Conservation (phyloP, 2,329 filamentous ascomycete genomes). For the Diaporthe citrichinensis region DNA sequence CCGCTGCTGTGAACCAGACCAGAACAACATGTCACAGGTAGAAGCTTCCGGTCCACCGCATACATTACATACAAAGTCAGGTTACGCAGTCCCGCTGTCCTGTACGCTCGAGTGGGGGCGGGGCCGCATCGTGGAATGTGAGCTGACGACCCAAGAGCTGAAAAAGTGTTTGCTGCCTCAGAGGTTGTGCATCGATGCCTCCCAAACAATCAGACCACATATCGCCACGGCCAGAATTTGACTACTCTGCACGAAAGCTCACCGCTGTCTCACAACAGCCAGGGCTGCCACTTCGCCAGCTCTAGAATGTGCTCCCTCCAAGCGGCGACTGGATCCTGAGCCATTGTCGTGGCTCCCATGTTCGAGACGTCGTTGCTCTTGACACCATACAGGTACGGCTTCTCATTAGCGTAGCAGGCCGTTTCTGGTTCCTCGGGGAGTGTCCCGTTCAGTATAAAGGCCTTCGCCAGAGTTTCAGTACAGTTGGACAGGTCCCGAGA, state of each 20-base stretch:
- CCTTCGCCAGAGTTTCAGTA: slow-evolving; percentile 57
- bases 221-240: background rate
- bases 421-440: slow-evolving; percentile 59
- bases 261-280: slow-evolving; percentile 21
- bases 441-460: slow-evolving; percentile 57
- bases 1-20: slow-evolving; percentile 25
- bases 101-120: slow-evolving; percentile 11
- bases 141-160: slow-evolving; percentile 11
- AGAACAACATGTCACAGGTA: slow-evolving; percentile 30
- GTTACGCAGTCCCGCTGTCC: slow-evolving; percentile 23
- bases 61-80: slow-evolving; percentile 2
- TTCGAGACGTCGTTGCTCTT: slow-evolving; percentile 37
- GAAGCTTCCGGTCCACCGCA: slow-evolving; percentile 31
- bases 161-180: slow-evolving; percentile 21
- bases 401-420: slow-evolving; percentile 61
- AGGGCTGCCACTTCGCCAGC: slow-evolving; percentile 33
- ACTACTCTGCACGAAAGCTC: background rate
- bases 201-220: slow-evolving; percentile 21
- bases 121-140: background rate
- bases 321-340: slow-evolving; percentile 42
- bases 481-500: slow-evolving; percentile 61
- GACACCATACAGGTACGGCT: slow-evolving; percentile 61
- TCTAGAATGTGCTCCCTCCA: slow-evolving; percentile 47
- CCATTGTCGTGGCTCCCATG: background rate
- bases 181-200: slow-evolving; percentile 28